Percentiles rank a stretch among this genome's conserved stretches.
Conservation (phyloP, 2,329 filamentous ascomycete genomes). For the Ophiostoma fasciatum region DNA sequence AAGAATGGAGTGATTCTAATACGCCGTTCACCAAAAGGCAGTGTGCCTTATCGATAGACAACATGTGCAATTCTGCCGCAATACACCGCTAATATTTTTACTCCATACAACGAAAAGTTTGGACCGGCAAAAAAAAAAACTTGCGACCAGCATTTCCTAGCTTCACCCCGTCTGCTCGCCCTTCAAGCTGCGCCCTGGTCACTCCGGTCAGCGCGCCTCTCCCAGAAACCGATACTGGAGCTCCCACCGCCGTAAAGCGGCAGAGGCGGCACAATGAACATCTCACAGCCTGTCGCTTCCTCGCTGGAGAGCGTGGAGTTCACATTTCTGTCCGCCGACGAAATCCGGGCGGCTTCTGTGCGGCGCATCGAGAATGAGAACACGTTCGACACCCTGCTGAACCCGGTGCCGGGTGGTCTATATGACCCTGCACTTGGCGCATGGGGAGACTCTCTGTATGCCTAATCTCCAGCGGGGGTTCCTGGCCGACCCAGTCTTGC, state of each 20-base stretch:
- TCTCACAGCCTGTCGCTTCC: slow-evolving; percentile 70
- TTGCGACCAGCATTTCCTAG: no score
- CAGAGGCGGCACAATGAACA: slow-evolving; percentile 37
- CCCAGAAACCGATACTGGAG: no score
- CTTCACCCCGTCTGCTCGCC: no score
- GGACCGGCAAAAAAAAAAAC: slow-evolving; percentile 1
- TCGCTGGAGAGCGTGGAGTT: slow-evolving; percentile 82
- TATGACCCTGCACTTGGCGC: slow-evolving; percentile 88
- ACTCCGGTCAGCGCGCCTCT: no score
- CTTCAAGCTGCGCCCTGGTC: no score
- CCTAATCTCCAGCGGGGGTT: slow-evolving; percentile 4
- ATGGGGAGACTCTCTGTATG: slow-evolving; percentile 72
- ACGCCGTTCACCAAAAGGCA: no score
- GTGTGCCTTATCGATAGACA: no score
- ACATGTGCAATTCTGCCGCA: slow-evolving; percentile 14
- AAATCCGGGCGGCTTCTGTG: slow-evolving; percentile 81
- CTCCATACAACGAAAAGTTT: not conserved
- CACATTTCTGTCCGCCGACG: slow-evolving; percentile 62
- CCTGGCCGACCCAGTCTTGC: no score
- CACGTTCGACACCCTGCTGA: slow-evolving; percentile 85
- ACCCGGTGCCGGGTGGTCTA: slow-evolving; percentile 78
- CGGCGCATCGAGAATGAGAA: slow-evolving; percentile 85
- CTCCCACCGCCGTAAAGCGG: no score
- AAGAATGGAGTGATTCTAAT: no score
- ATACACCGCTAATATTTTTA: slow-evolving; percentile 14